A percentile compares a stretch with the other conserved stretches of the same genome.
Conservation (phyloP, 257 asterid species). For the Ajuga chamaepitys region DNA sequence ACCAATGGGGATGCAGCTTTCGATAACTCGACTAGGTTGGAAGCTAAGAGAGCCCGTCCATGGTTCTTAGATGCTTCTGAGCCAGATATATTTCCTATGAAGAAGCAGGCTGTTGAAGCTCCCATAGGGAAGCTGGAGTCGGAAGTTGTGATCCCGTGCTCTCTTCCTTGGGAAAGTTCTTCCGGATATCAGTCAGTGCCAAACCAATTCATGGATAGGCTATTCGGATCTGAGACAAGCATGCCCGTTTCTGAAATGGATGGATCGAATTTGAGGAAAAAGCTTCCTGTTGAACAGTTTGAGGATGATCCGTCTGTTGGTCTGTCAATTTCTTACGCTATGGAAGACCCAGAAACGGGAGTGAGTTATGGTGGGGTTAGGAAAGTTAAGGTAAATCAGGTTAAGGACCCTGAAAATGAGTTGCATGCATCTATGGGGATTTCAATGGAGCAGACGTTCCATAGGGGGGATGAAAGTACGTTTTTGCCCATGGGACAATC, state of each 20-base stretch:
- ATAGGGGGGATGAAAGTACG: conserved; percentile 38
- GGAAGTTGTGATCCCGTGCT: conserved; percentile 29
- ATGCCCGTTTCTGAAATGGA: conserved; percentile 32
- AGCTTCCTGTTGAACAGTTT: conserved; percentile 30
- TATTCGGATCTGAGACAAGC: conserved; percentile 51
- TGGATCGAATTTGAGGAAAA: conserved; percentile 29
- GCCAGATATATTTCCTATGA: conserved; percentile 55
- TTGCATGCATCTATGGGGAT: conserved; percentile 30
- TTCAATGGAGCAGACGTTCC: conserved; percentile 47
- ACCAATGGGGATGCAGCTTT: conserved; percentile 49
- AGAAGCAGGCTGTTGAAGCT: conserved; percentile 59
- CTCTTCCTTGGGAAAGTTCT: conserved; percentile 62
- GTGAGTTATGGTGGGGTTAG: conserved; percentile 51
- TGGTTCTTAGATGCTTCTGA: conserved; percentile 61
- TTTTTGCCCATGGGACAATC: conserved; percentile 47
- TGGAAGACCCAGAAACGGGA: conserved; percentile 53
- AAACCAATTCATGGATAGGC: conserved; percentile 57
- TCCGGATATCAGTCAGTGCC: conserved; percentile 50
- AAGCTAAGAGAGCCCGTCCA: conserved; percentile 55
- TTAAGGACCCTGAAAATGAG: conserved; percentile 49
- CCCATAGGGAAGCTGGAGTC: conserved; percentile 41
- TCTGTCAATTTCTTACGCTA: conserved; percentile 58
- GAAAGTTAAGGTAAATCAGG: conserved; percentile 67
- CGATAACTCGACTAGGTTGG: conserved; percentile 51
- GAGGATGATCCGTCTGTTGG: conserved; percentile 57